These are phyloP conservation scores for Erysimum cheiri DNA, from an alignment of 441 rosid genomes.

Conservation along the genomic window DNA sequence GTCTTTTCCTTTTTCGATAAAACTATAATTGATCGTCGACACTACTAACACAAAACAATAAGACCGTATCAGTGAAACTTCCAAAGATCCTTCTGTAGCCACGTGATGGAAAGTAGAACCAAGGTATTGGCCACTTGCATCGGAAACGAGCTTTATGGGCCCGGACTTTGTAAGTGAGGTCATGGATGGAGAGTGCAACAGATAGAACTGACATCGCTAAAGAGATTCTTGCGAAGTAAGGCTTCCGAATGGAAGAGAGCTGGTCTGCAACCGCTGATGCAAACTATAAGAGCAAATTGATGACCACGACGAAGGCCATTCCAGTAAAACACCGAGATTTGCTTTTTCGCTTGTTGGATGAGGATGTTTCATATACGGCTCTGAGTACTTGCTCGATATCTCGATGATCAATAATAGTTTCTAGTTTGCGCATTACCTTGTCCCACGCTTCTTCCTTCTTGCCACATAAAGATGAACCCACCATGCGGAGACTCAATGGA, in stretches of 20 bases:
- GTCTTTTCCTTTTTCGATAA: neutral
- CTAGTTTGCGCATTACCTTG: neutral
- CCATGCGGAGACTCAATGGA: neutral
- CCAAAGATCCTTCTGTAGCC: neutral
- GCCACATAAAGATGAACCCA: constrained; percentile 14
- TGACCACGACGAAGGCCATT: neutral
- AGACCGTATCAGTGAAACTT: neutral
- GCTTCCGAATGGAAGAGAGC: constrained; percentile 10
- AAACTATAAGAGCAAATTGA: constrained; percentile 4
- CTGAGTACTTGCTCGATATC: neutral
- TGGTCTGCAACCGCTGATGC: constrained; percentile 10
- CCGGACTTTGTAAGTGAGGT: neutral
- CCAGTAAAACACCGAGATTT: neutral
- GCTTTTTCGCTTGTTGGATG: neutral
- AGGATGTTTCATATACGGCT: neutral
- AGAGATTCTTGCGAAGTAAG: neutral
- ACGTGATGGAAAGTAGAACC: constrained; percentile 27
- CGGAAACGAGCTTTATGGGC: neutral
- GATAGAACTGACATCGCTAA: neutral
- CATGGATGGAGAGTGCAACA: constrained; percentile 1
- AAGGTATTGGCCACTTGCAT: constrained; percentile 26
- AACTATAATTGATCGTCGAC: neutral
- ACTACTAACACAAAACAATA: constrained; percentile 23
- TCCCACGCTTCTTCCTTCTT: neutral
- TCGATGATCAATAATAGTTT: constrained; percentile 39